Percentiles rank a stretch among this genome's conserved stretches.
Evolutionary conservation across 2,329 filamentous ascomycete species (phyloP).

Genomic region (Apiospora phragmitis): DNA sequence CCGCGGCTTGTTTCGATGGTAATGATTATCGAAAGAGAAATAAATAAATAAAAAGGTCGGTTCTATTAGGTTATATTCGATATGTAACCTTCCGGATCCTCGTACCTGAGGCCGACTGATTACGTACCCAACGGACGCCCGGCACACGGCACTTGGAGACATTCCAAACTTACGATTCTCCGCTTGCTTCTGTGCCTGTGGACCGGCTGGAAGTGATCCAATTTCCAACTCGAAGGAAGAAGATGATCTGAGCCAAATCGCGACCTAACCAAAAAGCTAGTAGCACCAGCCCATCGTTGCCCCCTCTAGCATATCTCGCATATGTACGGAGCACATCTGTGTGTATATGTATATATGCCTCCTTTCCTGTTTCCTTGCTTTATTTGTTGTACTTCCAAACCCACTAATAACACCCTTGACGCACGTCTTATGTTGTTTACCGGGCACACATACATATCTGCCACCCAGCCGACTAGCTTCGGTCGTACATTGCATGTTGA

Average conservation of each 20-base stretch:
- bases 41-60: not conserved
- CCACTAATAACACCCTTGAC: not conserved
- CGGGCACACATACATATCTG: not conserved
- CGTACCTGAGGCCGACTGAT: not conserved
- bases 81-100: not conserved
- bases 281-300: not conserved
- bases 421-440: not conserved
- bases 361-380: not conserved
- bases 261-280: not conserved
- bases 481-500: not conserved
- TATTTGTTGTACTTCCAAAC: not conserved
- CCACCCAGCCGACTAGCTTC: not conserved
- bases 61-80: not conserved
- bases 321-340: not conserved
- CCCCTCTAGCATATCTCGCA: not conserved
- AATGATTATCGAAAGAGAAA: not conserved
- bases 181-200: not conserved
- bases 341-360: not conserved
- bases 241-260: not conserved
- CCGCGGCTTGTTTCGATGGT: not conserved
- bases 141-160: not conserved
- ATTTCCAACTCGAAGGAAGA: not conserved
- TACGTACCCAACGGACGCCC: not conserved
- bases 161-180: constrained; percentile 3
- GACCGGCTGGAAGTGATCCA: not conserved